Percentiles rank a stretch among this genome's conserved stretches.
Conservation (phyloP, 441 rosid genomes). For the Arabidopsis hybrid region DNA sequence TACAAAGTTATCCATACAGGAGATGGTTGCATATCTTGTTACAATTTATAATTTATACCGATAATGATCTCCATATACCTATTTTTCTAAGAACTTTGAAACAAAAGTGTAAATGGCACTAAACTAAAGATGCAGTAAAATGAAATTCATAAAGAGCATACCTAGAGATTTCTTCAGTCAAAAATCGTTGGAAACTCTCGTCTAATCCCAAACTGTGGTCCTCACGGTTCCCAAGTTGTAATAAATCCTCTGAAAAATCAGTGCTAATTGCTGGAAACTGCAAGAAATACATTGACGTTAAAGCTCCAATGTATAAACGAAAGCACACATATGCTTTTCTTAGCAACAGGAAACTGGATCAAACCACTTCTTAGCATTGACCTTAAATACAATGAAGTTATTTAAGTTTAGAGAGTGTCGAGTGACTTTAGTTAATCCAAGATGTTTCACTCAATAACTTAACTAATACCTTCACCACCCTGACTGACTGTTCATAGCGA, state of each 20-base stretch:
- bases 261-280: slow-evolving; percentile 88
- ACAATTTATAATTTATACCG: slow-evolving; percentile 2
- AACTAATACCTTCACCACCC: slow-evolving; percentile 28
- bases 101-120: slow-evolving; percentile 20
- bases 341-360: slow-evolving; percentile 21
- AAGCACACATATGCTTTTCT: slow-evolving; percentile 15
- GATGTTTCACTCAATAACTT: slow-evolving; percentile 20
- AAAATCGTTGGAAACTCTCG: slow-evolving; percentile 72
- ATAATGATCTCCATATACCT: slow-evolving; percentile 9
- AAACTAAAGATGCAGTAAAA: slow-evolving; percentile 23
- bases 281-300: slow-evolving; percentile 47
- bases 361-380: slow-evolving; percentile 17
- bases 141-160: slow-evolving; percentile 45
- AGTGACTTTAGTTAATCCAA: slow-evolving; percentile 29
- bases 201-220: slow-evolving; percentile 60
- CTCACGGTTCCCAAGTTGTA: slow-evolving; percentile 72
- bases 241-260: slow-evolving; percentile 63
- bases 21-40: slow-evolving; percentile 24
- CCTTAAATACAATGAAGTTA: slow-evolving; percentile 20
- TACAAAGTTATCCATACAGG: slow-evolving; percentile 19
- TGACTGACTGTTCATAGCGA: slow-evolving; percentile 20
- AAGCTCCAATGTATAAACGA: slow-evolving; percentile 6
- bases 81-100: background rate
- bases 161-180: slow-evolving; percentile 71
- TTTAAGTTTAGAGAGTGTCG: slow-evolving; percentile 19